Evolutionary conservation across 2,329 filamentous ascomycete genomes (phyloP), one percentile per base, ranked within the genome.

Genomic region (Chrysosporium queenslandicum): DNA sequence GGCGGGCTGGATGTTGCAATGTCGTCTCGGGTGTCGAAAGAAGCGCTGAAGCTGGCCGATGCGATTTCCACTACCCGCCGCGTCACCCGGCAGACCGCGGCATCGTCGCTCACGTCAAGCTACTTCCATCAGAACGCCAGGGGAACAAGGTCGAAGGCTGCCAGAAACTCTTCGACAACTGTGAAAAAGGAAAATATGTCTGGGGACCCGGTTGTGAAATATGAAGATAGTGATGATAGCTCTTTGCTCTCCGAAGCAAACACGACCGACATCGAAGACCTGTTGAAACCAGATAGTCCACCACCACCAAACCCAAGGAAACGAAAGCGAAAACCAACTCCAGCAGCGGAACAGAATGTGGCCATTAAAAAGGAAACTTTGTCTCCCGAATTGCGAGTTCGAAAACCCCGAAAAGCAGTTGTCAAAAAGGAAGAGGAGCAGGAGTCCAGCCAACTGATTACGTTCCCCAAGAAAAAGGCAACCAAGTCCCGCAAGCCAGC

Each of bases 221-320:
- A 32, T n/a, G 39, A 30, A n/a, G 56, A 70, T 53, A 58, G 67
- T 54, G 59, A 58, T 30, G 50, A 56, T 6, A 54, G 60, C 14
- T 68, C 66, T 0, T 65, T 66, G 9, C 61, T 69, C 25, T 66
- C 66, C 3, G 67, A 67, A 41, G 60, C 64, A 7, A 54, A 65
- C 55, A 68, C 68, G 20, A 59, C 67, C 43, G 79, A 83, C 58
- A 81, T 84, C 53, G 81, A 84, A 68, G 81, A 84, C 58, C 59
- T 73, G 59, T 59, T 62, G 52, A 74, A 61, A 52, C 67, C 60
- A 7, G 29, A 57, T n/a, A n/a, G 4, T 53, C 60, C 1, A 37
- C 39, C 40, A 4, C 29, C 27, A 45, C 63, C 52, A 12, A 51
- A 66, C 12, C 50, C 60, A 14, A 70, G 69, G 57, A 80, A 79